These are phyloP conservation scores for Monosporascus sp. DNA, from an alignment of 2,329 filamentous ascomycete genomes.

Conservation along the genomic window DNA sequence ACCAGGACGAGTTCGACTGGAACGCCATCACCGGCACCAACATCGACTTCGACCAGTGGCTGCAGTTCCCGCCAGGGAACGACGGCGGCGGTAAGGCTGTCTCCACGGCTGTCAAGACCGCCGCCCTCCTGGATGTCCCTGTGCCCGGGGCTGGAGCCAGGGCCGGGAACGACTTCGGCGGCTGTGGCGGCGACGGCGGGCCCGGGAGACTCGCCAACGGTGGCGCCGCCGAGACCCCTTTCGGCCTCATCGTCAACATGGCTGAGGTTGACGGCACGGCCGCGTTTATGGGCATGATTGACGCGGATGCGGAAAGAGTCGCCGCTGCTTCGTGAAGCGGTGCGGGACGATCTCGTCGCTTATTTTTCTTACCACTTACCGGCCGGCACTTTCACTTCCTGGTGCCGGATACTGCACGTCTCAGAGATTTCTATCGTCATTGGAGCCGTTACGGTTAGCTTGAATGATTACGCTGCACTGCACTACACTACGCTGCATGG, in stretches of 20 bases:
- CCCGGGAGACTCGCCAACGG: neutral
- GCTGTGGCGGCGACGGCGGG: neutral
- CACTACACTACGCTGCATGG: too few relatives aligned
- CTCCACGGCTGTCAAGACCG: neutral
- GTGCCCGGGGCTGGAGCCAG: neutral
- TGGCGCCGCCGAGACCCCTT: neutral
- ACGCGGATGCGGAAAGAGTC: neutral
- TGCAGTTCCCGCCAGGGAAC: conserved; percentile 42
- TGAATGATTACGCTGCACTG: too few relatives aligned
- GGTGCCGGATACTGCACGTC: too few relatives aligned
- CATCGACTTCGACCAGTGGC: conserved; percentile 55
- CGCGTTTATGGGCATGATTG: neutral
- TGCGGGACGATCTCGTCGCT: neutral
- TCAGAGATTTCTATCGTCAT: too few relatives aligned
- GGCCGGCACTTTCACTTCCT: too few relatives aligned
- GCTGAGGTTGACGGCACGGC: neutral
- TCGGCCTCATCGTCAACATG: neutral
- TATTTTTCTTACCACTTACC: too few relatives aligned
- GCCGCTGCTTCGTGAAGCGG: neutral
- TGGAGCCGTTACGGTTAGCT: too few relatives aligned
- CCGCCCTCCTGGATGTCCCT: neutral
- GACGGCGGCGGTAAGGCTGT: conserved; percentile 39
- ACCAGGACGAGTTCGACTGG: conserved; percentile 49
- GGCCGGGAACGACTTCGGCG: neutral
- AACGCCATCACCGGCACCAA: conserved; percentile 46